These are phyloP conservation scores for Hypoxylon lenormandii DNA, from an alignment of 495 filamentous ascomycete species.

Conservation along the genomic window DNA sequence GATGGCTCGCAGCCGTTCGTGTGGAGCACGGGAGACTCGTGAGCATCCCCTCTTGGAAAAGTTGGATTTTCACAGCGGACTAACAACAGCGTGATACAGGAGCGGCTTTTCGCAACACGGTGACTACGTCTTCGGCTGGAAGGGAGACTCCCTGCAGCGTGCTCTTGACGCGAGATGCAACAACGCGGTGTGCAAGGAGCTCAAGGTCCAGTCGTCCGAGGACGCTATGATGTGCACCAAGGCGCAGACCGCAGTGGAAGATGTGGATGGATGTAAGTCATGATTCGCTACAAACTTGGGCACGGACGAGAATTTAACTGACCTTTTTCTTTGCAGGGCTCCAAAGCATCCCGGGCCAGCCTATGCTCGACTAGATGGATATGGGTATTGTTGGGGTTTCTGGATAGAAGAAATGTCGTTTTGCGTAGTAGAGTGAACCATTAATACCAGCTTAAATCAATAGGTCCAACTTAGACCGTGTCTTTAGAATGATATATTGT, in stretches of 20 bases:
- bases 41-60: slow-evolving; percentile 18
- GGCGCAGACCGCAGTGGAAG: slow-evolving; percentile 55
- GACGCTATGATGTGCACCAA: slow-evolving; percentile 58
- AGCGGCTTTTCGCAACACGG: slow-evolving; percentile 55
- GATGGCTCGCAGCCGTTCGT: slow-evolving; percentile 54
- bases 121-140: slow-evolving; percentile 59
- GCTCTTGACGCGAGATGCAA: slow-evolving; percentile 58
- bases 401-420: too few relatives aligned
- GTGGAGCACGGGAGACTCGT: slow-evolving; percentile 51
- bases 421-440: too few relatives aligned
- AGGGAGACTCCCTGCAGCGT: slow-evolving; percentile 54
- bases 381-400: background rate
- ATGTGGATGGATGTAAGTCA: slow-evolving; percentile 60
- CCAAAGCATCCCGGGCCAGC: slow-evolving; percentile 40
- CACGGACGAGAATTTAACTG: slow-evolving; percentile 22
- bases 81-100: slow-evolving; percentile 36
- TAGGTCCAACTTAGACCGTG: too few relatives aligned
- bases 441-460: too few relatives aligned
- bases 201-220: slow-evolving; percentile 53
- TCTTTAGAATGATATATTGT: too few relatives aligned
- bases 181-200: slow-evolving; percentile 49
- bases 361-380: slow-evolving; percentile 32
- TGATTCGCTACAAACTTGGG: background rate
- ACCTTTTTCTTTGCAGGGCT: slow-evolving; percentile 39
- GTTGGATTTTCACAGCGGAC: slow-evolving; percentile 3